Base-by-base conservation (phyloP, 306 rosid genomes). In the Quillaja saponaria region DNA sequence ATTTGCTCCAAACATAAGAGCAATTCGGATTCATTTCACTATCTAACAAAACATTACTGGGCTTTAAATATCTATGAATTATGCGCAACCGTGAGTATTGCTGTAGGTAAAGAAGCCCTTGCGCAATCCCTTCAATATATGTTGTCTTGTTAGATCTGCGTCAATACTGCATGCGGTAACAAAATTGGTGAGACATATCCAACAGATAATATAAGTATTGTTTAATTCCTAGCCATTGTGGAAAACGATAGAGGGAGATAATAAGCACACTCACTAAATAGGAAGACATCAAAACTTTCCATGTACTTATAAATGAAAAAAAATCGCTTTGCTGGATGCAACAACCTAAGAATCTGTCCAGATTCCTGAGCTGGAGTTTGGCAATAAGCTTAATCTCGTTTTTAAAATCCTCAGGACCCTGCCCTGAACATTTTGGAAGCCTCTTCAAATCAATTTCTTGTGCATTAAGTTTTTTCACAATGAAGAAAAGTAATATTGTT, bases 1-100 rank as follows among this genome's bases (percentile, higher is more conserved):
- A 1, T 72, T 19, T 0, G 56, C 72, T 49, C 61, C 15, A 6
- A 79, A 31, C 0, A 61, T 53, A 8, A 56, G 49, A 34, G 83
- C 64, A 70, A 74, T 25, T 35, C 83, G 78, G 45, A 5, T 77
- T 77, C 75, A 77, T 77, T 7, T 67, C 48, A 16, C n/a, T 10
- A 38, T 57, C 63, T 5, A 57, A 15, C 2, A 57, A 64, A 31
- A 64, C 35, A 42, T 51, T 64, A 18, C 60, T 64, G 6, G 60
- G 21, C 53, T 64, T 64, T 0, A 64, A 10, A 28, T 50, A 49
- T 37, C 69, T 42, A 5, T 50, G 69, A 21, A 64, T 50, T 13
- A 64, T 39, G n/a, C 15, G 49, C 1, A 49, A 21, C 11, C 40
- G 13, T 14, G 59, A 64, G 16, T 64, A 64, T 25, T 50, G 45